These are phyloP conservation scores for Aschersonia sp. DNA, from an alignment of 2,329 filamentous ascomycete genomes.

Conservation along the genomic window DNA sequence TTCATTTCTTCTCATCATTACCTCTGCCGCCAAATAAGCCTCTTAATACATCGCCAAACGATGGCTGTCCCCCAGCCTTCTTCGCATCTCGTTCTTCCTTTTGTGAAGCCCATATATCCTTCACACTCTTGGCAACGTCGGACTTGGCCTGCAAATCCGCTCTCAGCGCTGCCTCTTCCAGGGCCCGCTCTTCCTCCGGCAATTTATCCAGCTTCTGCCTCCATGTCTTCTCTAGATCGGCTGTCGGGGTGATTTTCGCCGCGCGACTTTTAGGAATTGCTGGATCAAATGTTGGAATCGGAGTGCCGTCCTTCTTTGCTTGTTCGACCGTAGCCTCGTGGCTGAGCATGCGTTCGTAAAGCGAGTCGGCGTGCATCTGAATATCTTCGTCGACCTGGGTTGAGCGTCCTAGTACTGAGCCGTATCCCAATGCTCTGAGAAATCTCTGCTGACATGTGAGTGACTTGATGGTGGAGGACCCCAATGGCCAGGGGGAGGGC, in stretches of 20 bases:
- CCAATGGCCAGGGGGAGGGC: background rate
- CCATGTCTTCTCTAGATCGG: conserved; percentile 35
- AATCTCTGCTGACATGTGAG: conserved; percentile 47
- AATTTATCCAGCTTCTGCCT: conserved; percentile 43
- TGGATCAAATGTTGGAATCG: conserved; percentile 44
- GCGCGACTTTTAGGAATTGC: conserved; percentile 27
- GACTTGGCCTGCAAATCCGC: conserved; percentile 47
- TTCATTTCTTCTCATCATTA: conserved; percentile 6
- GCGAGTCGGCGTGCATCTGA: conserved; percentile 86
- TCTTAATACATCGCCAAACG: conserved; percentile 15
- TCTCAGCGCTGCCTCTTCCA: conserved; percentile 50
- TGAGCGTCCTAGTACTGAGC: conserved; percentile 50
- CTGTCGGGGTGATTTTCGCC: conserved; percentile 15
- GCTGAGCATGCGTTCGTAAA: conserved; percentile 76
- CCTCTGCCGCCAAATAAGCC: conserved; percentile 14
- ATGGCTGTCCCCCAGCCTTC: conserved; percentile 16
- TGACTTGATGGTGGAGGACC: no score
- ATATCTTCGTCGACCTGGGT: conserved; percentile 68
- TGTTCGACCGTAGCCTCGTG: conserved; percentile 65
- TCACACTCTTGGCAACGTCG: conserved; percentile 42
- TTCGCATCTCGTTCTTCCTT: conserved; percentile 39
- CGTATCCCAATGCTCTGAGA: conserved; percentile 78
- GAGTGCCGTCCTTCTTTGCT: conserved; percentile 47
- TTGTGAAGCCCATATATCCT: conserved; percentile 39
- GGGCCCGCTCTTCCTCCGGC: conserved; percentile 39